Evolutionary conservation across 805 yeast species (phyloP), one percentile per base, ranked within the genome.

Genomic region (Wickerhamomyces alni): DNA sequence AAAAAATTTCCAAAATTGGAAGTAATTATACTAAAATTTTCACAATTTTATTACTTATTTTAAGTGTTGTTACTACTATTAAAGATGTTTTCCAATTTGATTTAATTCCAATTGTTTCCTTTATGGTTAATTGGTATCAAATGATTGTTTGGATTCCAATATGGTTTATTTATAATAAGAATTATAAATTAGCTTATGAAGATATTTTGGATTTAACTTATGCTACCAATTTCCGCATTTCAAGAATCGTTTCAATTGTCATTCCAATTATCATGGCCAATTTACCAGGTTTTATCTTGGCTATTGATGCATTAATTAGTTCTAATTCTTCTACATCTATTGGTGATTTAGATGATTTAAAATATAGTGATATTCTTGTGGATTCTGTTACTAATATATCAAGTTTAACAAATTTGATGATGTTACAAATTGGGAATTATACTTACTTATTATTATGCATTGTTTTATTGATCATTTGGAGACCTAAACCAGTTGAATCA

Each of bases 91-190:
- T 21, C 6, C 24, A 21, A 21, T 21, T 21, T n/a, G n/a, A n/a
- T n/a, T n/a, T n/a, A n/a, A n/a, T n/a, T n/a, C n/a, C n/a, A 24
- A 24, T 24, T 24, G 8, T 24, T 24, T 24, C n/a, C n/a, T n/a
- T n/a, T n/a, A n/a, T n/a, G n/a, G n/a, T n/a, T n/a, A n/a, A n/a
- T n/a, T n/a, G n/a, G n/a, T n/a, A n/a, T n/a, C n/a, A n/a, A n/a
- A n/a, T n/a, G n/a, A n/a, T 33, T 5, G 22, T 27, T 26, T 33
- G 30, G 36, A 12, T 17, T 33, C 36, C 36, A 17, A 17, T 33
- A 10, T 25, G 11, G 15, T 17, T 13, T 5, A 25, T 33, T 17
- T 17, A 24, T 12, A 13, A 25, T 21, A 24, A 33, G 22, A 33
- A 33, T 17, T 33, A 18, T 8, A 24, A 33, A 9, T 17, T 16